Conservation (phyloP, 768 basidiomycete species). For the Sistotremastrum suecicum region DNA sequence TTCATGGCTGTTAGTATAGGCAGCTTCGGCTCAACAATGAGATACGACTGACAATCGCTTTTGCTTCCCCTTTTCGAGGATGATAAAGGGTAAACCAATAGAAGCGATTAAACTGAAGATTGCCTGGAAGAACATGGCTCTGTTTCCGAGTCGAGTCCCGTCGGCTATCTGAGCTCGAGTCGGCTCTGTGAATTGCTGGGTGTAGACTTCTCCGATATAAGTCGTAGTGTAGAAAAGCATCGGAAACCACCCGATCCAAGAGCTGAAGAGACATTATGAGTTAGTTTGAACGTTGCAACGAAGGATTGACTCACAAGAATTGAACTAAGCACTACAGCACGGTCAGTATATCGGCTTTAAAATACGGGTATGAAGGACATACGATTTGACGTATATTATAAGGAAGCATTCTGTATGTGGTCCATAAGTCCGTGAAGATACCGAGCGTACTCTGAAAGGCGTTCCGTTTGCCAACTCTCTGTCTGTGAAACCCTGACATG, state of each 20-base stretch:
- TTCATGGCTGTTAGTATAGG: conserved; percentile 11
- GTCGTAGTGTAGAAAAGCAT: conserved; percentile 77
- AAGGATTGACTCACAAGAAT: conserved; percentile 45
- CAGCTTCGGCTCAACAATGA: conserved; percentile 6
- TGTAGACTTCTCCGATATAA: conserved; percentile 67
- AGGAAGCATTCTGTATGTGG: conserved; percentile 27
- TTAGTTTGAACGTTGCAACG: neutral
- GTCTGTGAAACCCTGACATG: neutral
- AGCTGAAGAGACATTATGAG: conserved; percentile 24
- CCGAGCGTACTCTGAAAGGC: too few species aligned
- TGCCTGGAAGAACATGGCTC: conserved; percentile 70
- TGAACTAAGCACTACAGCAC: conserved; percentile 52
- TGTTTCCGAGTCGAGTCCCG: conserved; percentile 70
- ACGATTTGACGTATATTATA: conserved; percentile 31
- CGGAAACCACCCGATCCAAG: conserved; percentile 89
- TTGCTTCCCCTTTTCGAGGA: conserved; percentile 11
- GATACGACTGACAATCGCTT: neutral
- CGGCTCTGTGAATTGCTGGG: conserved; percentile 18
- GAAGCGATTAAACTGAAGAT: conserved; percentile 54
- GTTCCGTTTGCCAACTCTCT: too few species aligned
- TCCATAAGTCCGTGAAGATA: conserved; percentile 15
- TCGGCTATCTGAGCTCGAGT: conserved; percentile 36
- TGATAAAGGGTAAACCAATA: conserved; percentile 56
- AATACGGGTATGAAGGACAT: conserved; percentile 13
- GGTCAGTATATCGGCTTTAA: neutral